Base-by-base conservation (phyloP, 1,139 yeast species). In the Protomyces lactucae-debilis region DNA sequence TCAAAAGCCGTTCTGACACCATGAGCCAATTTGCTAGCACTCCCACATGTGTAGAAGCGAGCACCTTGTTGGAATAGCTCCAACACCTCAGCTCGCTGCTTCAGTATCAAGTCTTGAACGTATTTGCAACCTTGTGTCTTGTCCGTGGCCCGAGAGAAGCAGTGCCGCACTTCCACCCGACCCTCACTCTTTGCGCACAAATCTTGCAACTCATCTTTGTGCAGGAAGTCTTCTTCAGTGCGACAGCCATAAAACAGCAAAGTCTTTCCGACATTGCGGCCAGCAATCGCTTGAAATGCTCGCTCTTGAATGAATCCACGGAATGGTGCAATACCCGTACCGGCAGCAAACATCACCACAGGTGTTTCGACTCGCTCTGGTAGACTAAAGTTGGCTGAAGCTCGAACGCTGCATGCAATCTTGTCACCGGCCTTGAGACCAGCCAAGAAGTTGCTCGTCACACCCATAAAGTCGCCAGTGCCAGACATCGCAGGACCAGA, bases 301-400 rank as follows among this genome's bases (percentile, higher is more conserved):
- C 95, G 86, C 76, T 93, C 98, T 77, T 95, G 87, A 55, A 93
- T 77, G 71, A 93, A 93, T 1, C 96, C 99, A 77, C 99, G 86
- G 79, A 93, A 89, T 68, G 99, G 98, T 12, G 98, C 98, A 64
- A 92, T 93, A 74, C 99, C 99, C 8, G 99, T 93, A 1, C 65
- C 65, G 21, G 65, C 61, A 1, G 57, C 65, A 23, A 61, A 48
- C 43, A 60, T 55, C 18, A 61, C 61, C 21, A 61, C 40, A 21
- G 65, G 65, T 8, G 46, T 52, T 12, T 37, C 57, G 16, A 51
- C 39, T 12, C 48, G 55, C 35, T 23, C 36, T n/a, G 65, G 65
- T 16, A 61, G 40, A 43, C 55, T 48, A 46, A 61, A 61, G 46
- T 54, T 52, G 14, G 65, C 36, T 16, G 65, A 61, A n/a, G 59